Evolutionary conservation across 345 rosid genomes (phyloP), one percentile per base, ranked within the genome.

Genomic region (Theobroma cacao): DNA sequence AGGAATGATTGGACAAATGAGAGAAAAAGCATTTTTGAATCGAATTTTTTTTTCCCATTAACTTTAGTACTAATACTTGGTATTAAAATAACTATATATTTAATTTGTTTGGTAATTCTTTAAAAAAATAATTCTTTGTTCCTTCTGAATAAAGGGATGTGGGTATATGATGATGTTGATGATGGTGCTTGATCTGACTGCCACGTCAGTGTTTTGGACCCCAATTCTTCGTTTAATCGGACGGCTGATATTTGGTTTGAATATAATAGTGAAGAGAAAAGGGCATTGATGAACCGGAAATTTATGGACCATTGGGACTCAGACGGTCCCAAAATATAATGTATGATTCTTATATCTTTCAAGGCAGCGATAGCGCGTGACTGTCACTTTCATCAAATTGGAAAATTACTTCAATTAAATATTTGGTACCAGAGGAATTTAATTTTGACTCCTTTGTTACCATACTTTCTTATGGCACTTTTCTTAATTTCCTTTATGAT

Each of bases 11-110:
- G 83, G 88, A 84, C 87, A 72, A 45, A 80, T 80, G 66, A 78
- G 89, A 83, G 80, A 50, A 31, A 41, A 31, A 75, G 70, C 82
- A 81, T 81, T 81, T 82, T 84, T 82, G 85, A 83, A 82, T 85
- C 83, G 79, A 83, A 86, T 84, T 85, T 72, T 41, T 61, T 50
- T 82, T 15, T 20, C 45, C 58, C 69, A 55, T 43, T n/a, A 41
- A n/a, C 22, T 45, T 47, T 18, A 43, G 40, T 43, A 40, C n/a
- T n/a, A n/a, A n/a, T n/a, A n/a, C n/a, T n/a, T n/a, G n/a, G n/a
- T n/a, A n/a, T n/a, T n/a, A n/a, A n/a, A n/a, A n/a, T n/a, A n/a
- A n/a, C n/a, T n/a, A n/a, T n/a, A n/a, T n/a, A 41, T n/a, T 28
- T 43, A n/a, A 24, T 17, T 33, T 65, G 7, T n/a, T 11, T 24